These are phyloP conservation scores for Yarrowia bubula DNA, from an alignment of 805 yeast species.

Conservation along the genomic window DNA sequence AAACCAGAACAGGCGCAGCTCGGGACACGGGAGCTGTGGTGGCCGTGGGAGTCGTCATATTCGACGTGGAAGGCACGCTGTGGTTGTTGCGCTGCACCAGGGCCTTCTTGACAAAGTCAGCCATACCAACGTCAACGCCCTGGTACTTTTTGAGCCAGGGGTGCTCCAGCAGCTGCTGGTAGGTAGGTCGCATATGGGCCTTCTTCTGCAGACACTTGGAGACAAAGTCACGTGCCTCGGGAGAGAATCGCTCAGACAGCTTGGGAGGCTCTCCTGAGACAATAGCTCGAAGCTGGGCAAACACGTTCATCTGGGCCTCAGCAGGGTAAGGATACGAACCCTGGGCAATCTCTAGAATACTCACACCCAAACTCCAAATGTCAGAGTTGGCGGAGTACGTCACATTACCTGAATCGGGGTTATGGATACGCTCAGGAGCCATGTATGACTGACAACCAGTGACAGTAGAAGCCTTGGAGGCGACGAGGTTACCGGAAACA, in stretches of 20 bases:
- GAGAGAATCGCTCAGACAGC: conserved; percentile 62
- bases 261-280: conserved; percentile 95
- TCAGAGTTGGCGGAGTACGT: conserved; percentile 91
- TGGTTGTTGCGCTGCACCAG: conserved; percentile 3
- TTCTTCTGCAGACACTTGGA: conserved; percentile 65
- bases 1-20: background rate
- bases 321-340: conserved; percentile 97
- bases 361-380: conserved; percentile 88
- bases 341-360: conserved; percentile 80
- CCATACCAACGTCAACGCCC: conserved; percentile 45
- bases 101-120: conserved; percentile 39
- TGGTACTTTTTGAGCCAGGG: conserved; percentile 73
- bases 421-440: conserved; percentile 91
- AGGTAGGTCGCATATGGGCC: conserved; percentile 79
- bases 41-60: background rate
- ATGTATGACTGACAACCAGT: conserved; percentile 93
- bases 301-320: conserved; percentile 84
- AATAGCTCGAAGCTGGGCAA: conserved; percentile 90
- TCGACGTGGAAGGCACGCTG: background rate
- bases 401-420: conserved; percentile 56
- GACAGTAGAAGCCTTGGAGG: conserved; percentile 83
- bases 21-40: background rate
- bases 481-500: conserved; percentile 87
- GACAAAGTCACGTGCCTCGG: conserved; percentile 82
- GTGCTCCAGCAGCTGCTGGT: conserved; percentile 68